Percentiles rank a stretch among this genome's conserved stretches.
phyloP scores from a whole-genome alignment of 192 early-diverging fungal genomes.

The Coemansia javaensis region DNA sequence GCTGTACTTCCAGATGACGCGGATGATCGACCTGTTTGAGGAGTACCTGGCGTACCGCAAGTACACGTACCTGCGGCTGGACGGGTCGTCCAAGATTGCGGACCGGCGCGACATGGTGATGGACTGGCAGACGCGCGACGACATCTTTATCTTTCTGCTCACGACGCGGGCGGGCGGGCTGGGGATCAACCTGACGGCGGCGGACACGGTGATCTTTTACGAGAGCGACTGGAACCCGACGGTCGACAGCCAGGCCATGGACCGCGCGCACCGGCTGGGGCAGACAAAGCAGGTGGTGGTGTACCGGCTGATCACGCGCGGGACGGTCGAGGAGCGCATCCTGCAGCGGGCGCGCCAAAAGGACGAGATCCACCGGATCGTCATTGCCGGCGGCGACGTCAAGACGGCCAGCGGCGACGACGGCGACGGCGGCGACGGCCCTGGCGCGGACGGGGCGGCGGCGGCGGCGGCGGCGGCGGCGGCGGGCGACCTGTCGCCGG shows the following conservation, averaged over 20 bases:
- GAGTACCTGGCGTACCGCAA: conserved; percentile 81
- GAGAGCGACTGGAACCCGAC: conserved; percentile 90
- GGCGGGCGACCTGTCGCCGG: conserved; percentile 32
- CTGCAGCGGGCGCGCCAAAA: conserved; percentile 78
- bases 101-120: conserved; percentile 88
- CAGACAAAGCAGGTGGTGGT: conserved; percentile 84
- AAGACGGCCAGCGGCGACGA: conserved; percentile 48
- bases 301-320: conserved; percentile 74
- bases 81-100: conserved; percentile 80
- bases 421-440: conserved; percentile 2
- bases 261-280: conserved; percentile 79
- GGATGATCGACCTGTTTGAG: conserved; percentile 84
- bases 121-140: conserved; percentile 84
- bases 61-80: conserved; percentile 82
- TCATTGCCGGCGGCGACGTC: conserved; percentile 87
- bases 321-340: conserved; percentile 79
- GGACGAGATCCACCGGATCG: conserved; percentile 91
- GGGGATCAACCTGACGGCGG: conserved; percentile 87
- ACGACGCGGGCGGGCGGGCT: conserved; percentile 82
- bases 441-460: conserved; percentile 22
- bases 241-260: conserved; percentile 89
- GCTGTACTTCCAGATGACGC: conserved; percentile 87
- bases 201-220: conserved; percentile 84
- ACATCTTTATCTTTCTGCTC: conserved; percentile 82
- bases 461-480: conserved; percentile 6